Percentiles rank a stretch among this genome's conserved stretches.
These are phyloP conservation scores for Emmonsia crescens DNA, from an alignment of 2,329 filamentous ascomycete genomes.

Conservation along the genomic window DNA sequence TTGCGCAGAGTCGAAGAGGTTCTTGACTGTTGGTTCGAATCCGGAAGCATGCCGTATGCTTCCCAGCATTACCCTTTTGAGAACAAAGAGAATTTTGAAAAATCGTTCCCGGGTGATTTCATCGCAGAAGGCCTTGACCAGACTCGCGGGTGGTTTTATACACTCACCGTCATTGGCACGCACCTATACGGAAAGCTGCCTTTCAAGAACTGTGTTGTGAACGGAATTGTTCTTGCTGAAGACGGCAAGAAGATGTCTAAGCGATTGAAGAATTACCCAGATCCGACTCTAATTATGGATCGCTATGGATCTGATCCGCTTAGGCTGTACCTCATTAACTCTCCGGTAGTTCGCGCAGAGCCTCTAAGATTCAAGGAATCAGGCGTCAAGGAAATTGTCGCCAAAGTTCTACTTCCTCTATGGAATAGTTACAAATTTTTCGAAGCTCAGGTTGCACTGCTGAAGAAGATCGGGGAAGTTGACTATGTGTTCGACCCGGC, in stretches of 20 bases:
- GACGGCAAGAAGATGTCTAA: conserved; percentile 99
- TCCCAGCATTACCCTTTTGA: conserved; percentile 88
- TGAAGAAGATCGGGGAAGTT: conserved; percentile 73
- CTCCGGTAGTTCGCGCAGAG: conserved; percentile 84
- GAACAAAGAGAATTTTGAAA: conserved; percentile 68
- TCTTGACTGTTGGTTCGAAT: conserved; percentile 97
- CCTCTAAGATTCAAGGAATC: conserved; percentile 82
- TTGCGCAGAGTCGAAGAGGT: conserved; percentile 75
- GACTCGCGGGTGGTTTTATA: conserved; percentile 96
- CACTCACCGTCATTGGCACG: conserved; percentile 74
- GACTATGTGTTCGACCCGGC: conserved; percentile 70
- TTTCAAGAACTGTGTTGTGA: conserved; percentile 94
- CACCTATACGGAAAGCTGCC: conserved; percentile 76
- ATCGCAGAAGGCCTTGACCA: conserved; percentile 90
- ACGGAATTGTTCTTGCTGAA: conserved; percentile 85
- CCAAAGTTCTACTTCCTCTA: conserved; percentile 77
- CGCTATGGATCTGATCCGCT: conserved; percentile 88
- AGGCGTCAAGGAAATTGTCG: conserved; percentile 89
- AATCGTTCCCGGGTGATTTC: conserved; percentile 81
- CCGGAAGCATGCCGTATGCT: conserved; percentile 89
- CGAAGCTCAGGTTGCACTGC: conserved; percentile 69
- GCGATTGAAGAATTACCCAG: conserved; percentile 89
- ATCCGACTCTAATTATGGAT: conserved; percentile 70
- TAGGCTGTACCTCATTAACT: conserved; percentile 93
- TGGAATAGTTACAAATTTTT: conserved; percentile 99